A percentile compares a stretch with the other conserved stretches of the same genome.
Conservation (phyloP, 1,284 basidiomycete species). For the Irpex sp. region DNA sequence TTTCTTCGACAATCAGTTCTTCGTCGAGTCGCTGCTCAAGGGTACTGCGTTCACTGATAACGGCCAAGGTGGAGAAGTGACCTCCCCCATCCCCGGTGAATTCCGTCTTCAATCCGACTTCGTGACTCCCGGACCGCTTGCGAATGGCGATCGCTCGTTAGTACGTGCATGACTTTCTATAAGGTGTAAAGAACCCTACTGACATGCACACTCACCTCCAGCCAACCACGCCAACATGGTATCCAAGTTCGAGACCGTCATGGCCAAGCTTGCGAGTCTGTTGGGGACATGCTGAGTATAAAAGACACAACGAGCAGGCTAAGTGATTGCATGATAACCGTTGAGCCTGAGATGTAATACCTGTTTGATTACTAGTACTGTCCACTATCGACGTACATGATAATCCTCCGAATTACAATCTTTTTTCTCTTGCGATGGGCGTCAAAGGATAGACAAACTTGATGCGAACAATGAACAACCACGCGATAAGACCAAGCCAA, state of each 20-base stretch:
- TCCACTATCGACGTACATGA: too few species aligned
- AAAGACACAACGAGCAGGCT: too few species aligned
- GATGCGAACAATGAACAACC: too few species aligned
- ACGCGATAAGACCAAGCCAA: too few species aligned
- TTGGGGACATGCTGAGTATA: too few species aligned
- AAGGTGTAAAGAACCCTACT: neutral
- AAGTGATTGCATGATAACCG: too few species aligned
- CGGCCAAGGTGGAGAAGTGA: constrained; percentile 5
- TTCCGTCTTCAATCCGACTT: constrained; percentile 29
- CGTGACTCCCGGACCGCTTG: constrained; percentile 27
- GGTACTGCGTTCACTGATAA: constrained; percentile 31
- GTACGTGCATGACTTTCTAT: neutral
- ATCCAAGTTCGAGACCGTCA: constrained; percentile 7
- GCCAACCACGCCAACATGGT: constrained; percentile 8
- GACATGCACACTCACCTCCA: neutral
- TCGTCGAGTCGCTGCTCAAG: constrained; percentile 23
- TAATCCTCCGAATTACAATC: too few species aligned
- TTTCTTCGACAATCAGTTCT: neutral
- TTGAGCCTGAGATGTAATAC: too few species aligned
- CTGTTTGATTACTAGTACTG: too few species aligned
- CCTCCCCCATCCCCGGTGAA: constrained; percentile 17
- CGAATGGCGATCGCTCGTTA: constrained; percentile 26
- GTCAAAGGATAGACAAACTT: too few species aligned
- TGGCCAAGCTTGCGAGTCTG: constrained; percentile 8
- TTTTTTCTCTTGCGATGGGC: too few species aligned